Evolutionary conservation across 129 eudicot genomes (phyloP).

Genomic region (Helichrysum umbraculigerum): DNA sequence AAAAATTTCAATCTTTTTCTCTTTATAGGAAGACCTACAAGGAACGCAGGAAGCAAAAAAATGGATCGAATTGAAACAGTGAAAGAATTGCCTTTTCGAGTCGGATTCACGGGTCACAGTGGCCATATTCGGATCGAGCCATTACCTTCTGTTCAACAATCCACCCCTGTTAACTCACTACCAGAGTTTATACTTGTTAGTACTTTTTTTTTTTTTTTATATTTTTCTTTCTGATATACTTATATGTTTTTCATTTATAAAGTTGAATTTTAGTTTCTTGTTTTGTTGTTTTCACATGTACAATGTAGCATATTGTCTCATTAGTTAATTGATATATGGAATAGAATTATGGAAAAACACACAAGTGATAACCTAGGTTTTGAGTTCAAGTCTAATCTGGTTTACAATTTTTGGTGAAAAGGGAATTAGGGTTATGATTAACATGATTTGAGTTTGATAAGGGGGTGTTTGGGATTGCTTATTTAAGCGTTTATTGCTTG

Average conservation of each 20-base stretch:
- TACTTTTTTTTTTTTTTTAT: not conserved
- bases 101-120: slow-evolving; percentile 86
- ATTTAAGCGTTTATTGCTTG: too few species aligned
- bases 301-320: not conserved
- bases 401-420: not conserved
- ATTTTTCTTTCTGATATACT: not conserved
- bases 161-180: slow-evolving; percentile 44
- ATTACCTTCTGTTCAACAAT: slow-evolving; percentile 69
- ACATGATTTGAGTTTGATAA: not conserved
- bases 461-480: not conserved
- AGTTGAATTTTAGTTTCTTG: not conserved
- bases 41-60: not conserved
- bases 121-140: slow-evolving; percentile 91
- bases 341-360: not conserved
- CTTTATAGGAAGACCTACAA: too few species aligned
- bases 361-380: not conserved
- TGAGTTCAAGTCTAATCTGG: slow-evolving; percentile 9
- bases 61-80: slow-evolving; percentile 75
- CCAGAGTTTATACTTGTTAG: slow-evolving; percentile 92
- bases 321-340: not conserved
- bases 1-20: not conserved
- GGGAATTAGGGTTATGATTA: not conserved
- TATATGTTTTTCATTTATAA: not conserved
- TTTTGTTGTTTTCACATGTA: not conserved
- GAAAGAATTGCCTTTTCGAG: slow-evolving; percentile 74